Evolutionary conservation across 2,329 filamentous ascomycete genomes (phyloP), one percentile per base, ranked within the genome.

Genomic region (Furcasterigmium furcatum): DNA sequence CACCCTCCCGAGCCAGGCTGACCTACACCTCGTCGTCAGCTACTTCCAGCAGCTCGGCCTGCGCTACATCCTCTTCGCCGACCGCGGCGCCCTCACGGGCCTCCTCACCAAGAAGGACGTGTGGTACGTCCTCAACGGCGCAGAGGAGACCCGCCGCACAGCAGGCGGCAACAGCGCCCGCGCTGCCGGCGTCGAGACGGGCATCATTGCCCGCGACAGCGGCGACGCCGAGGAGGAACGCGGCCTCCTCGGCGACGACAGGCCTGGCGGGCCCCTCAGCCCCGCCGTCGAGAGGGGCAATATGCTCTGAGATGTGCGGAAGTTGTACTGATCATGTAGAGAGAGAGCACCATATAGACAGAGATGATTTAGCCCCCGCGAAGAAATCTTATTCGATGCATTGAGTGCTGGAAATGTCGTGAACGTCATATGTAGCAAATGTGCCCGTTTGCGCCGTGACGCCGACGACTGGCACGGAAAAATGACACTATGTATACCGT

Each of bases 51-150:
- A 92, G 62, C 80, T 99, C 9, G 94, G 94, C 18, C 70, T 99
- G 50, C 80, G 92, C 42, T 96, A 97, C 68, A 82, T 99, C 5
- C 70, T 97, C 4, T 95, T 97, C 62, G 83, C 82, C 32, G 88
- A 96, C 53, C 80, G 85, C 41, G 94, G 94, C 18, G 80, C 81
- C 41, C 69, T 99, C 32, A 84, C 89, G 63, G 94, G 94, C 0
- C 66, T 99, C 40, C 71, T 97, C 55, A 99, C 94, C 18, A 97
- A 97, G 73, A 99, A 99, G 72, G 94, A 99, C 67, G 85, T 95
- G 27, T 97, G 91, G 88, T 91, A 89, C 64, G 84, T 97, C 32
- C 74, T 97, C 38, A 90, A 96, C 60, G 88, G 86, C 35, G 83
- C 82, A 9, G 84, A 86, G 52, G 80, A 84, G 62, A 79, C 78